Evolutionary conservation across 768 basidiomycete genomes (phyloP), one percentile per base, ranked within the genome.

Genomic region (Mycena leptocephala): DNA sequence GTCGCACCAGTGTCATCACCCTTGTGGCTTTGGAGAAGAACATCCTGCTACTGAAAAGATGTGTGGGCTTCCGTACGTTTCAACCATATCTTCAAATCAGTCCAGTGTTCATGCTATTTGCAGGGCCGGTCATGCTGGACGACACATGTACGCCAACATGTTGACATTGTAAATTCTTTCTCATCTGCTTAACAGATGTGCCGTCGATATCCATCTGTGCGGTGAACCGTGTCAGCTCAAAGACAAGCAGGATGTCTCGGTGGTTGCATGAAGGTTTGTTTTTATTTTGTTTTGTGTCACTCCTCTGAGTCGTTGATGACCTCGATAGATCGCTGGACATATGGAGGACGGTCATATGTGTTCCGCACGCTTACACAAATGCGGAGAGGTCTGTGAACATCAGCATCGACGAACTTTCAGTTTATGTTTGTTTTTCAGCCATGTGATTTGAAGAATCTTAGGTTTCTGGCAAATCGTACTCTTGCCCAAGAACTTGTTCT

Each of bases 101-200:
- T 35, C 33, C 35, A 22, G 20, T 66, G 18, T 61, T 68, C n/a
- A 77, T 56, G 18, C 30, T 18, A 53, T 39, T 14, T 67, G 4
- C n/a, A 93, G 92, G n/a, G 92, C 91, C 35, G 93, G 92, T 0
- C 92, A 93, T 74, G 80, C 87, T 26, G 91, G 90, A 18, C 84
- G 83, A 13, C 92, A 93, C 76, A 86, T 91, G 92, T 92, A 80
- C 63, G 88, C 78, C 14, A 39, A 56, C 14, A 32, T 65, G 35
- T 63, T 37, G 14, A 58, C n/a, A 67, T 5, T 24, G 32, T 59
- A 13, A 24, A 14, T 4, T n/a, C 20, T 18, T 33, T 41, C 37
- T 70, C 41, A 69, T 16, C 41, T n/a, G 2, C 18, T 37, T 28
- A 28, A 28, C 41, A 93, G 93, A 70, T 93, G 92, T 75, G 82